These are phyloP conservation scores for Dittrichia graveolens DNA, from an alignment of 129 eudicot species.

Conservation along the genomic window DNA sequence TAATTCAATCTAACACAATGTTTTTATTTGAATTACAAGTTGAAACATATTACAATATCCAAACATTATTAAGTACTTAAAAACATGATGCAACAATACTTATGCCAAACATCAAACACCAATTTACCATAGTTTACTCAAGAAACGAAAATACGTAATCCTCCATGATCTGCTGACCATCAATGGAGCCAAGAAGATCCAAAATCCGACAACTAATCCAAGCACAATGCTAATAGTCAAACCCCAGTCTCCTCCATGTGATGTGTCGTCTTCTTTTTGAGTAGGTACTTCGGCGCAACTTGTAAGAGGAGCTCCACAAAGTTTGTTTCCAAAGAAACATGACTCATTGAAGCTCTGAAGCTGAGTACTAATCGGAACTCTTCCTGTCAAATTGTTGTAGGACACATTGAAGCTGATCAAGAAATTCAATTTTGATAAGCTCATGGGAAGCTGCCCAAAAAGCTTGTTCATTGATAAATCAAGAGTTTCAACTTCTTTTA, in stretches of 20 bases:
- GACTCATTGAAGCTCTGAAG: slow-evolving; percentile 24
- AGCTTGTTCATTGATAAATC: slow-evolving; percentile 29
- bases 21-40: neutral
- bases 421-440: slow-evolving; percentile 10
- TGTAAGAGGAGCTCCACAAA: slow-evolving; percentile 34
- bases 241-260: neutral
- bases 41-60: no score
- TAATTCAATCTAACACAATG: neutral
- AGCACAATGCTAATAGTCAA: neutral
- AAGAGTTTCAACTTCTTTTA: slow-evolving; percentile 32
- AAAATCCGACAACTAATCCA: slow-evolving; percentile 11
- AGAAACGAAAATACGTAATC: neutral
- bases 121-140: neutral
- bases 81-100: neutral
- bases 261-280: neutral
- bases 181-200: slow-evolving; percentile 17
- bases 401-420: no score
- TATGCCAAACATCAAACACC: neutral
- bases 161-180: slow-evolving; percentile 18
- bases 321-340: slow-evolving; percentile 23
- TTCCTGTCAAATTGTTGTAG: no score
- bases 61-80: no score
- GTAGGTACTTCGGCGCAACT: neutral
- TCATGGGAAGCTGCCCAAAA: neutral
- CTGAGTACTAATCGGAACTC: slow-evolving; percentile 26